Base-by-base conservation (phyloP, 805 yeast genomes). In the Metschnikowia matae region DNA sequence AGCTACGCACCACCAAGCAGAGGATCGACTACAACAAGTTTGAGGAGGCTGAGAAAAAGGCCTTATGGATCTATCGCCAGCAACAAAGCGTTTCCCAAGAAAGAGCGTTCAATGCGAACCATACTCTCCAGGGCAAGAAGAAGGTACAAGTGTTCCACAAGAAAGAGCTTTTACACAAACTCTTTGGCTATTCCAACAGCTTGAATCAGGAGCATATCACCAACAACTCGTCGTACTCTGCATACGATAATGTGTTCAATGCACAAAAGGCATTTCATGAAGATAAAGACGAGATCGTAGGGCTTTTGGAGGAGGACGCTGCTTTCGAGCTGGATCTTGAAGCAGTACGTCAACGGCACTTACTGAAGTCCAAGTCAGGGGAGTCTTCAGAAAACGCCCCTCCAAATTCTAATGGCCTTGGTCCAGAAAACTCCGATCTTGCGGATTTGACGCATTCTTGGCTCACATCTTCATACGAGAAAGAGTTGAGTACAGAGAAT, bases 111-210 rank as follows among this genome's bases (percentile, higher is more conserved):
- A 60, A 62, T 15, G 70, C 70, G 38, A 61, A 68, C 39, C 69
- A 62, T 52, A 61, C 75, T 6, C 53, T 70, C 6, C 53, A 64
- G 10, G 65, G 65, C 15, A 66, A 70, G 57, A 53, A 77, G n/a
- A 71, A 71, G 54, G 54, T 70, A 6, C 78, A 73, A 55, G 60
- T 73, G 3, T 54, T 59, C 32, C 77, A 72, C 54, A 73, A 73
- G 61, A 69, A 69, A 44, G 76, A 71, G 48, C 52, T 73, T 2
- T 59, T 70, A n/a, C 61, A 62, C 48, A 62, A 68, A 50, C 59
- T 73, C 13, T 73, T 73, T 57, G 77, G 77, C 21, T 65, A 68
- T 50, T 57, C 61, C 44, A 73, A 73, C 57, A 63, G 62, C 44
- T 51, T 73, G 44, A 73, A 73, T 58, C 68, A 62, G 41, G 75